These are phyloP conservation scores for Leishmania martiniquensis DNA, from an alignment of 208 protist genomes.

Conservation along the genomic window DNA sequence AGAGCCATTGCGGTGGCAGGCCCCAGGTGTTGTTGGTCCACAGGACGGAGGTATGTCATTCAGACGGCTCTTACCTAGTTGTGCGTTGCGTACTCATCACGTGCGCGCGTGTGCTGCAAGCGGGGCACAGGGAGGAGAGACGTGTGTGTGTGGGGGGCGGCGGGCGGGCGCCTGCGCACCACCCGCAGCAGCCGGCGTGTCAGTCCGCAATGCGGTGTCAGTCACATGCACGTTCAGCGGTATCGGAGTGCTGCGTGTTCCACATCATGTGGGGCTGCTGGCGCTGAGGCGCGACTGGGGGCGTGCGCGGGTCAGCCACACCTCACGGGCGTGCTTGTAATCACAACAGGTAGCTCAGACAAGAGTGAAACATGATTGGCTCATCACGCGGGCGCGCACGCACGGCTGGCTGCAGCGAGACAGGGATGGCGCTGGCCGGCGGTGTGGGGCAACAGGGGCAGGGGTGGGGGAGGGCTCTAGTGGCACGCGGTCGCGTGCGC, in stretches of 20 bases:
- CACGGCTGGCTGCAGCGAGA: not conserved
- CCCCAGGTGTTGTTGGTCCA: constrained; percentile 21
- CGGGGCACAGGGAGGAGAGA: too few species aligned
- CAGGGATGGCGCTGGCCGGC: not conserved
- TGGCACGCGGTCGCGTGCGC: not conserved
- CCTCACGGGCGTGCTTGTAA: constrained; percentile 4
- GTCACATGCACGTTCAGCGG: constrained; percentile 34
- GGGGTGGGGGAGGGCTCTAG: not conserved
- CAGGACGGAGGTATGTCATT: constrained; percentile 30
- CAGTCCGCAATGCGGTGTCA: constrained; percentile 26
- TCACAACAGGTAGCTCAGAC: constrained; percentile 8
- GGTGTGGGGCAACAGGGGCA: not conserved
- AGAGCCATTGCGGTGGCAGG: constrained; percentile 29
- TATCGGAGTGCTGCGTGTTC: constrained; percentile 41
- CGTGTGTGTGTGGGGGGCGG: not conserved
- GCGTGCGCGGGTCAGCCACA: constrained; percentile 5
- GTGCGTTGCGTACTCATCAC: constrained; percentile 26
- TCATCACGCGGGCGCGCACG: constrained; percentile 1
- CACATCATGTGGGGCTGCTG: constrained; percentile 29
- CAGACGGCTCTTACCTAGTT: constrained; percentile 40
- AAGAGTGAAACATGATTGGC: constrained; percentile 14
- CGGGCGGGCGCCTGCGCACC: not conserved
- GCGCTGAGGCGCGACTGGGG: not conserved
- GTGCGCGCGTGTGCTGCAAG: constrained; percentile 12
- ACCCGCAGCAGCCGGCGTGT: constrained; percentile 14